phyloP scores from a whole-genome alignment of 495 filamentous ascomycete genomes.

The Polyplosphaeria fusca region DNA sequence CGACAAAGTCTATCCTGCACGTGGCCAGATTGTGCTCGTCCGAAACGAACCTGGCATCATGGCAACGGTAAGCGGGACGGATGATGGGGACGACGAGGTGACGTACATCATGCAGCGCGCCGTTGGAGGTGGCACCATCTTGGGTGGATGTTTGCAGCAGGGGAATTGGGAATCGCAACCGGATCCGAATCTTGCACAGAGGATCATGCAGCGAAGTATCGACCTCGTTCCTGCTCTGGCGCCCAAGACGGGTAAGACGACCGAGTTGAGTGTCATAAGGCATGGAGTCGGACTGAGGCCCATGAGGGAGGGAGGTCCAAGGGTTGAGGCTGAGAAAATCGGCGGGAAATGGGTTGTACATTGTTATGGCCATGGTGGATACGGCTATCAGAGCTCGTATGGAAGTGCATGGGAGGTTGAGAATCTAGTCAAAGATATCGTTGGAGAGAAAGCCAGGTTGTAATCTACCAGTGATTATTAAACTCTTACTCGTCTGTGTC shows the following conservation, averaged over 20 bases:
- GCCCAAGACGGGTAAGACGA: conserved; percentile 24
- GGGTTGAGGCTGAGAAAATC: conserved; percentile 79
- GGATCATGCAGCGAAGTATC: conserved; percentile 86
- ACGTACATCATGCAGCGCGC: conserved; percentile 91
- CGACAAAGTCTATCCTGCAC: conserved; percentile 64
- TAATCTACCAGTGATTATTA: conserved; percentile 14
- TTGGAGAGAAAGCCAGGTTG: conserved; percentile 40
- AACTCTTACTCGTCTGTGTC: neutral
- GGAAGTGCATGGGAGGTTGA: conserved; percentile 72
- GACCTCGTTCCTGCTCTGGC: conserved; percentile 70
- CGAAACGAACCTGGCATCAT: conserved; percentile 76
- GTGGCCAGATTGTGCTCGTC: conserved; percentile 87
- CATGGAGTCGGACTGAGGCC: conserved; percentile 89
- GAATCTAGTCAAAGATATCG: conserved; percentile 64
- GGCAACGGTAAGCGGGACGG: conserved; percentile 66
- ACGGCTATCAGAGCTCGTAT: conserved; percentile 83
- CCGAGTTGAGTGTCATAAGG: conserved; percentile 70
- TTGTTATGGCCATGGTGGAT: conserved; percentile 94
- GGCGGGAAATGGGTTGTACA: conserved; percentile 76
- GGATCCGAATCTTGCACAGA: conserved; percentile 73
- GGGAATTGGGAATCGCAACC: conserved; percentile 77
- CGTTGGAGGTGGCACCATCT: conserved; percentile 67
- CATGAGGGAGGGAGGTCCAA: conserved; percentile 66
- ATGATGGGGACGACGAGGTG: conserved; percentile 77
- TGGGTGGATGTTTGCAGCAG: conserved; percentile 85